phyloP scores from a whole-genome alignment of 139 green algal genomes.

The Picochlorum sp. region DNA sequence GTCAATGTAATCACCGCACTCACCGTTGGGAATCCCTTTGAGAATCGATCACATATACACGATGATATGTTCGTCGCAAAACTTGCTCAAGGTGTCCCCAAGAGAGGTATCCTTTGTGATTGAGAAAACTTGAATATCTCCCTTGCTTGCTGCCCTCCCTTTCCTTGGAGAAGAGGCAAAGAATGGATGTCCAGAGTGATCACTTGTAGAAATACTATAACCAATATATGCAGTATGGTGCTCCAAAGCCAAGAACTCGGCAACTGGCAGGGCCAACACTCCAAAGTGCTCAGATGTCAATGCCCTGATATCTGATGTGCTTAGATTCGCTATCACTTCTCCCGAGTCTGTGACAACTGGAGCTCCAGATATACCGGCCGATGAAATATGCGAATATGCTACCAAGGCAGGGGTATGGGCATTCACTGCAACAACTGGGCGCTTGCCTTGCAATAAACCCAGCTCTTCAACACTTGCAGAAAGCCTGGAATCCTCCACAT shows the following conservation, averaged over 20 bases:
- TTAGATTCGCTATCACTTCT: slow-evolving; percentile 67
- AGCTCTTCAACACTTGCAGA: slow-evolving; percentile 20
- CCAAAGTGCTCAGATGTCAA: slow-evolving; percentile 61
- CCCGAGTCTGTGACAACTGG: slow-evolving; percentile 49
- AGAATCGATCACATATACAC: slow-evolving; percentile 26
- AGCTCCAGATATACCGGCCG: slow-evolving; percentile 41
- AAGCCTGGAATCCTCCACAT: slow-evolving; percentile 4
- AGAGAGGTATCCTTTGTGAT: slow-evolving; percentile 5
- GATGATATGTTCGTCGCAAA: slow-evolving; percentile 21
- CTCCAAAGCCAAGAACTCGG: slow-evolving; percentile 69
- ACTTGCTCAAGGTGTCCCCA: slow-evolving; percentile 8
- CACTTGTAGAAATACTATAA: slow-evolving; percentile 14
- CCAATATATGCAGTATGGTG: slow-evolving; percentile 64
- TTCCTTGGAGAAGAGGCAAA: slow-evolving; percentile 12
- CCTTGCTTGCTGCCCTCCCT: slow-evolving; percentile 8
- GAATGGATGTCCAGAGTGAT: slow-evolving; percentile 21
- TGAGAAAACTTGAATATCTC: slow-evolving; percentile 29
- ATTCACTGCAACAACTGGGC: slow-evolving; percentile 41
- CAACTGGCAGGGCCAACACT: slow-evolving; percentile 67
- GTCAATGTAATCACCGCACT: slow-evolving; percentile 29
- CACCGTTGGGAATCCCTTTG: background rate
- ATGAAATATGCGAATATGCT: slow-evolving; percentile 49
- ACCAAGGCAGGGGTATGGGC: slow-evolving; percentile 53
- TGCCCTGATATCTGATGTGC: slow-evolving; percentile 58
- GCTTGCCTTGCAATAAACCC: slow-evolving; percentile 36